A percentile compares a stretch with the other conserved stretches of the same genome.
Conservation (phyloP, 768 basidiomycete species). For the Lactarius hengduanensis region DNA sequence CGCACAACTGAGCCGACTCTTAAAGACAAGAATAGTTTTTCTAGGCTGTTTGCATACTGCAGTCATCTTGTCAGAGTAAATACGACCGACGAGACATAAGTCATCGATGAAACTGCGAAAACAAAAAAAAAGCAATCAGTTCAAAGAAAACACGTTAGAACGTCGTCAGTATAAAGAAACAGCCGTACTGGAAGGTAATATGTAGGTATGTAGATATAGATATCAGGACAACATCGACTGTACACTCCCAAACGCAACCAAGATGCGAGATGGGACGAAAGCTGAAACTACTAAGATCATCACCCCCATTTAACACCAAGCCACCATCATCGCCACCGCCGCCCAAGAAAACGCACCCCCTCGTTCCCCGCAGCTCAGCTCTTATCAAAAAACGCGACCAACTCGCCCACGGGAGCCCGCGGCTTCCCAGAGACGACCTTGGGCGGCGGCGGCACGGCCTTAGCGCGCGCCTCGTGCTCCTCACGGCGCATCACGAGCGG, state of each 20-base stretch:
- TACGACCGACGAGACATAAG: not conserved
- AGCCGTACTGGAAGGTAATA: not conserved
- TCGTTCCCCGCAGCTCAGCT: slow-evolving; percentile 3
- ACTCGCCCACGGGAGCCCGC: slow-evolving; percentile 72
- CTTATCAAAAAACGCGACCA: slow-evolving; percentile 81
- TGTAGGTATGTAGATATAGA: not conserved
- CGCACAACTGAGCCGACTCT: too few species aligned
- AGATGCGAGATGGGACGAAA: not conserved
- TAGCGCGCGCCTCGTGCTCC: slow-evolving; percentile 45
- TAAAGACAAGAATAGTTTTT: not conserved
- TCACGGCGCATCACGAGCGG: slow-evolving; percentile 70
- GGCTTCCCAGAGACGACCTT: slow-evolving; percentile 43
- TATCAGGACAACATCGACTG: not conserved
- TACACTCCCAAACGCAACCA: not conserved
- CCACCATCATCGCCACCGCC: not conserved
- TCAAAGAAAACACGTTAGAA: not conserved
- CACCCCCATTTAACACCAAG: not conserved
- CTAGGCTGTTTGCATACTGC: too few species aligned
- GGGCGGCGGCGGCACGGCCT: slow-evolving; percentile 44
- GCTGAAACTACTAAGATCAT: not conserved
- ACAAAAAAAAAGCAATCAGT: not conserved
- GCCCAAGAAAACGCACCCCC: not conserved
- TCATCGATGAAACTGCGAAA: not conserved
- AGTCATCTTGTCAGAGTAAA: not conserved
- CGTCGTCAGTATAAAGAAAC: not conserved